These are phyloP conservation scores for Graphilbum fragrans DNA, from an alignment of 2,329 filamentous ascomycete species.

Conservation along the genomic window DNA sequence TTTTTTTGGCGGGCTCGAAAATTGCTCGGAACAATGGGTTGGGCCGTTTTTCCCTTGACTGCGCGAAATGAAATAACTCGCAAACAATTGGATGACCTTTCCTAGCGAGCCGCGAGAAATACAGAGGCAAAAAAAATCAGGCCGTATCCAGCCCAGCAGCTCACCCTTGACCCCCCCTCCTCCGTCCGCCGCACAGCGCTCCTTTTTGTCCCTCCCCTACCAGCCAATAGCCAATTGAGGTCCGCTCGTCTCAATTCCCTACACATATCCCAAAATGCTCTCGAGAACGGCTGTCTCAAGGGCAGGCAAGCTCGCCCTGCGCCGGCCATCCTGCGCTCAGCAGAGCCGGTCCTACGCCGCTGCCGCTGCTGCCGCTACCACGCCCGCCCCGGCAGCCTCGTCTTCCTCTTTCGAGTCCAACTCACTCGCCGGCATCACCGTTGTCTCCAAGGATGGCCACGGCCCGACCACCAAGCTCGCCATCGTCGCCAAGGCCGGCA, in stretches of 20 bases:
- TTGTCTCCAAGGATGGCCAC: constrained; percentile 79
- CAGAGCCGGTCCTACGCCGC: constrained; percentile 39
- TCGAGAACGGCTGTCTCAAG: constrained; percentile 48
- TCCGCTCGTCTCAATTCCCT: constrained; percentile 1
- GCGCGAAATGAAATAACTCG: constrained; percentile 13
- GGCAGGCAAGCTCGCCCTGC: constrained; percentile 45
- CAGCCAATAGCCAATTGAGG: constrained; percentile 39
- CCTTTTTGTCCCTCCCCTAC: neutral
- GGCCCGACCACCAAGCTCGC: constrained; percentile 85
- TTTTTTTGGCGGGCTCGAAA: constrained; percentile 11
- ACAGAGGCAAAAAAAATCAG: constrained; percentile 9
- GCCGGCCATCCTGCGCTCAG: constrained; percentile 43
- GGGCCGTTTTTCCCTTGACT: constrained; percentile 3
- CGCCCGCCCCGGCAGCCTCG: too few relatives aligned
- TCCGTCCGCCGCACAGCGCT: neutral
- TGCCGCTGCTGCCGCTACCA: constrained; percentile 25
- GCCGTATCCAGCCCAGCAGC: neutral
- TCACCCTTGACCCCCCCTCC: neutral
- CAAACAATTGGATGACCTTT: constrained; percentile 17
- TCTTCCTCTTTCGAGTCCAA: constrained; percentile 80
- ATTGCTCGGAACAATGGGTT: constrained; percentile 12
- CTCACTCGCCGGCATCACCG: constrained; percentile 80
- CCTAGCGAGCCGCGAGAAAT: neutral
- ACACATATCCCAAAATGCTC: constrained; percentile 38
- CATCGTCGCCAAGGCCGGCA: constrained; percentile 86